Evolutionary conservation across 306 rosid genomes (phyloP), one percentile per base, ranked within the genome.

Genomic region (Gillenia trifoliata): DNA sequence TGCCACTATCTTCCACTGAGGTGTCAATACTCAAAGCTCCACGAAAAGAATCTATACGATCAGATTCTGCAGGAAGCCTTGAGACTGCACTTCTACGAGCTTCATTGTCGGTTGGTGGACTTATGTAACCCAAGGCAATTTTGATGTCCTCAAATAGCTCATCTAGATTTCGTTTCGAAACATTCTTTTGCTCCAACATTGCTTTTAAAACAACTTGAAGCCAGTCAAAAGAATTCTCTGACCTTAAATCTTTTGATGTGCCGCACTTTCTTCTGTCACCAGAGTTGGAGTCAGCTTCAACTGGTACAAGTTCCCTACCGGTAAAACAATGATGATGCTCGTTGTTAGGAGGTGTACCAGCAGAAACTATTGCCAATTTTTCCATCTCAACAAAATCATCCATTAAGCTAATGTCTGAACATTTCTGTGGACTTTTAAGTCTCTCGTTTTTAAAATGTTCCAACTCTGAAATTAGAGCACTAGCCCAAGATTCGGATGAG

Each of bases 341-440:
- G 50, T 73, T 81, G 61, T 74, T 49, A 71, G 61, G 33, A 29
- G 88, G 73, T 20, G 70, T 71, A 55, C 80, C 87, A 2, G 82
- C 76, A 54, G 94, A 86, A 81, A 89, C 91, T 80, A 88, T 85
- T 34, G 96, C 93, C 73, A 83, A 30, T 80, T 88, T 92, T 78
- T 92, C 97, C 97, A 83, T 89, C 78, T 86, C 93, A 60, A 74
- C 90, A 79, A 89, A 83, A 82, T 89, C 91, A 73, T 86, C 88
- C 90, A 81, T 75, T 61, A 80, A 81, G 82, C 81, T 82, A 82
- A 82, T 75, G 62, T 88, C 89, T 22, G 84, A 73, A 71, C 47
- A 66, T 45, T 80, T 75, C 47, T 33, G 75, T 23, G 77, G 79
- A 70, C 45, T 73, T 65, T 82, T 86, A 66, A 62, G 82, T 74